Base-by-base conservation (phyloP, 2,329 filamentous ascomycete species). In the Aschersonia sp. region DNA sequence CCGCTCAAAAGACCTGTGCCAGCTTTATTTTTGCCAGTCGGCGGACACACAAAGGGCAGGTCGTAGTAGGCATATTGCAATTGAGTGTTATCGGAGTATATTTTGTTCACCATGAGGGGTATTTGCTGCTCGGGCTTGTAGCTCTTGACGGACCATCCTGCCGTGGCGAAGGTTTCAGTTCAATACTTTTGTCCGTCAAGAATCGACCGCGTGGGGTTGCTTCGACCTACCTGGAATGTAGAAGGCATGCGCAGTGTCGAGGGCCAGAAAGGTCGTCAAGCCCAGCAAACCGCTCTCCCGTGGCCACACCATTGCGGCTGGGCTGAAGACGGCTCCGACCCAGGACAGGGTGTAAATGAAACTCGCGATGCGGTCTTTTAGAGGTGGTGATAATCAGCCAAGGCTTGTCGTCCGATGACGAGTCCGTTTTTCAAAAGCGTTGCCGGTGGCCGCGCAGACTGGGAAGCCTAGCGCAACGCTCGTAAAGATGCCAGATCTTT, bases 61-160 rank as follows among this genome's bases (percentile, higher is more conserved):
- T 92, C 84, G 62, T 83, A 85, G 68, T 90, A 94, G 55, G 87
- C 87, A 76, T 88, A 94, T 63, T 94, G 87, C n/a, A 94, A 70
- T 62, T 92, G 83, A 6, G 85, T 92, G 57, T 85, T 81, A 65
- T 94, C 87, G 48, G 87, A 94, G 65, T 89, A 94, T 56, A 89
- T 81, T 64, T 94, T 94, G 69, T 94, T 94, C 53, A 92, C 84
- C 48, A 90, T 79, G n/a, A 95, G 72, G 1, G 87, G 87, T 40
- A 94, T 83, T 9, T 79, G 71, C 55, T 94, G 84, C 61, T 79
- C 76, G 53, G 88, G 77, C 54, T 73, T 74, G 62, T 94, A 94
- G 58, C 79, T 87, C 59, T 81, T 84, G 59, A 89, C 80, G 5
- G 87, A 94, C 73, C 84, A 92, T 54, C 87, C 87, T 73, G 53